A percentile compares a stretch with the other conserved stretches of the same genome.
phyloP scores from a whole-genome alignment of 2,329 filamentous ascomycete species.

The Atkinsonella texensis region DNA sequence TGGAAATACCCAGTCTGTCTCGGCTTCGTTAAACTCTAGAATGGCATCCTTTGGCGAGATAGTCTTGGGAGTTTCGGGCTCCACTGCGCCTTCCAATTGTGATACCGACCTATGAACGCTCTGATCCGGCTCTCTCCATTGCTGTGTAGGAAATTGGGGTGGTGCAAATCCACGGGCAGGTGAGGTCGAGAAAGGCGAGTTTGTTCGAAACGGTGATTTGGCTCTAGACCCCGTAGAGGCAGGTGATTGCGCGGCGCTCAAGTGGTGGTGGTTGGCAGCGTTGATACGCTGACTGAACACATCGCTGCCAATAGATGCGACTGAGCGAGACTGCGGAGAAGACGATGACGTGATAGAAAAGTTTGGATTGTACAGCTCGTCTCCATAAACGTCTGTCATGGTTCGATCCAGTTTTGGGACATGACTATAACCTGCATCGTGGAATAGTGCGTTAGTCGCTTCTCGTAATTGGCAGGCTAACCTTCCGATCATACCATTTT shows the following conservation, averaged over 20 bases:
- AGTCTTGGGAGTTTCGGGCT: constrained; percentile 55
- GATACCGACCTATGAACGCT: constrained; percentile 22
- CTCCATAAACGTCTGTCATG: constrained; percentile 73
- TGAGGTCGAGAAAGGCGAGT: constrained; percentile 46
- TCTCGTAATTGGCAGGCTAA: neutral
- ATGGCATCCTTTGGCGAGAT: constrained; percentile 92
- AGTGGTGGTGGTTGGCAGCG: constrained; percentile 63
- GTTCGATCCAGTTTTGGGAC: constrained; percentile 73
- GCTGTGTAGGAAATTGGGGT: constrained; percentile 36
- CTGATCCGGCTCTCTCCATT: constrained; percentile 49
- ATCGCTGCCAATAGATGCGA: constrained; percentile 38
- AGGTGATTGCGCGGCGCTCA: constrained; percentile 45
- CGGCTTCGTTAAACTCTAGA: constrained; percentile 68
- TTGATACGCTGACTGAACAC: constrained; percentile 67
- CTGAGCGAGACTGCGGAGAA: constrained; percentile 32
- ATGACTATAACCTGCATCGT: constrained; percentile 29
- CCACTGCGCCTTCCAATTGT: constrained; percentile 26
- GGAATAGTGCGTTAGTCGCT: constrained; percentile 30
- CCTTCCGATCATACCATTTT: constrained; percentile 36
- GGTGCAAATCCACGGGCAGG: constrained; percentile 15
- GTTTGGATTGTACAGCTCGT: constrained; percentile 71
- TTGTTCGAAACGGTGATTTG: constrained; percentile 70
- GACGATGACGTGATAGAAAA: constrained; percentile 47
- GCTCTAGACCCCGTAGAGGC: constrained; percentile 42
- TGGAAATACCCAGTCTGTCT: constrained; percentile 57